Conservation (phyloP, 352 stramenopile genomes). For the Globisporangium acanthophoron region DNA sequence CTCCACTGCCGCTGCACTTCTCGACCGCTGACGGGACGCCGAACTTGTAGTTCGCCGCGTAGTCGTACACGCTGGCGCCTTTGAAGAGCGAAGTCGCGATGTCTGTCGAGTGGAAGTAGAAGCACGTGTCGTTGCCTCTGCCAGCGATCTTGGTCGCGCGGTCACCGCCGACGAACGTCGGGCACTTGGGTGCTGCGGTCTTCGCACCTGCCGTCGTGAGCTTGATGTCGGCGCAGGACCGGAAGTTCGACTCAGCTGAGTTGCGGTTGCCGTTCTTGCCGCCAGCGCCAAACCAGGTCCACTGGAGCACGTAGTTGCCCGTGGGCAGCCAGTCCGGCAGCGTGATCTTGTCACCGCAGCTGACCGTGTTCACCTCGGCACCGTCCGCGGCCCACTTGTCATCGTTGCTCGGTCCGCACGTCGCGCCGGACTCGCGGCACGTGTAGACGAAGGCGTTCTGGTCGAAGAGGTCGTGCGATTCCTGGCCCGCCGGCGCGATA, state of each 20-base stretch:
- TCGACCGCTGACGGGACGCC: constrained; percentile 38
- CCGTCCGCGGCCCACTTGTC: constrained; percentile 18
- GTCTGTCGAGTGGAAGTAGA: constrained; percentile 53
- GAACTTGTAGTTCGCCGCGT: constrained; percentile 40
- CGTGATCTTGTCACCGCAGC: constrained; percentile 40
- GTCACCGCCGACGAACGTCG: constrained; percentile 44
- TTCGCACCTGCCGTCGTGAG: constrained; percentile 26
- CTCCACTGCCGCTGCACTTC: constrained; percentile 18
- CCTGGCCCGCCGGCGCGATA: constrained; percentile 23
- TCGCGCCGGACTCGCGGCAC: constrained; percentile 38
- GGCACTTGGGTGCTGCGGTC: constrained; percentile 21
- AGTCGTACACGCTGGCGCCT: constrained; percentile 17
- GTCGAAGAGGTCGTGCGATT: constrained; percentile 25
- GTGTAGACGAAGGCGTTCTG: constrained; percentile 39
- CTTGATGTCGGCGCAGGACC: constrained; percentile 48
- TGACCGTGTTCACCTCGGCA: constrained; percentile 25
- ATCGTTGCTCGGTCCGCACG: constrained; percentile 19
- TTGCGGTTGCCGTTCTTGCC: constrained; percentile 42
- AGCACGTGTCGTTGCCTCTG: constrained; percentile 29
- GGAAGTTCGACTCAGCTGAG: constrained; percentile 36
- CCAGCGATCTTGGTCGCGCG: constrained; percentile 34
- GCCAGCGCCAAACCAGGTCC: constrained; percentile 42
- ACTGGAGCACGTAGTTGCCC: constrained; percentile 56
- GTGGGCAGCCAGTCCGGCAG: constrained; percentile 34
- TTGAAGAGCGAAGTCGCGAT: constrained; percentile 32